Percentiles rank a stretch among this genome's conserved stretches.
Evolutionary conservation across 768 basidiomycete species (phyloP).

Genomic region (Trametes punicea): DNA sequence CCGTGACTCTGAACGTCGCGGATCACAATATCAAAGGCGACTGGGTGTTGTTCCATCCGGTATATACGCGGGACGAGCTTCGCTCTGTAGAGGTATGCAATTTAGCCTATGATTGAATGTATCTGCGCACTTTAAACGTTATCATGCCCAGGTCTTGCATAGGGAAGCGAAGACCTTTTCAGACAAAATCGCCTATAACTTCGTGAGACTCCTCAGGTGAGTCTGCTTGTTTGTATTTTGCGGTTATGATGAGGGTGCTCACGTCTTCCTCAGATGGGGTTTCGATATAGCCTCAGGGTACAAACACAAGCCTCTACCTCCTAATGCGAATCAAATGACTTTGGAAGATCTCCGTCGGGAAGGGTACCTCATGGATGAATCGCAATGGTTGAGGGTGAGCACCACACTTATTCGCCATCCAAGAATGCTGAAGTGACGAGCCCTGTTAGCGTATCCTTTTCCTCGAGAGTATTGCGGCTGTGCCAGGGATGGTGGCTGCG

Average conservation of each 20-base stretch:
- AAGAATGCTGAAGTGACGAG: neutral
- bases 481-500: constrained; percentile 95
- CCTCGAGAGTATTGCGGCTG: constrained; percentile 90
- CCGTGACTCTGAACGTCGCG: constrained; percentile 2
- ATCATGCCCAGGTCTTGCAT: constrained; percentile 59
- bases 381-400: constrained; percentile 72
- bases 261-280: constrained; percentile 40
- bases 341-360: constrained; percentile 69
- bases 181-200: constrained; percentile 68
- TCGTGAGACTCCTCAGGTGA: constrained; percentile 55
- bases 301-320: constrained; percentile 66
- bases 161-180: constrained; percentile 57
- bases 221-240: constrained; percentile 21
- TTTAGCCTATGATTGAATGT: neutral
- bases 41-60: constrained; percentile 93
- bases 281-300: constrained; percentile 90
- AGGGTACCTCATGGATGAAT: constrained; percentile 70
- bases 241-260: neutral
- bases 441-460: constrained; percentile 50
- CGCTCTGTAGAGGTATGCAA: constrained; percentile 61
- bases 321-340: constrained; percentile 53
- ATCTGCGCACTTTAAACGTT: neutral
- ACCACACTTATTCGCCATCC: neutral
- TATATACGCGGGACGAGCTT: constrained; percentile 75
- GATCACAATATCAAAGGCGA: constrained; percentile 46